Conservation (phyloP, 495 filamentous ascomycete species). For the Xylaria telfairii region DNA sequence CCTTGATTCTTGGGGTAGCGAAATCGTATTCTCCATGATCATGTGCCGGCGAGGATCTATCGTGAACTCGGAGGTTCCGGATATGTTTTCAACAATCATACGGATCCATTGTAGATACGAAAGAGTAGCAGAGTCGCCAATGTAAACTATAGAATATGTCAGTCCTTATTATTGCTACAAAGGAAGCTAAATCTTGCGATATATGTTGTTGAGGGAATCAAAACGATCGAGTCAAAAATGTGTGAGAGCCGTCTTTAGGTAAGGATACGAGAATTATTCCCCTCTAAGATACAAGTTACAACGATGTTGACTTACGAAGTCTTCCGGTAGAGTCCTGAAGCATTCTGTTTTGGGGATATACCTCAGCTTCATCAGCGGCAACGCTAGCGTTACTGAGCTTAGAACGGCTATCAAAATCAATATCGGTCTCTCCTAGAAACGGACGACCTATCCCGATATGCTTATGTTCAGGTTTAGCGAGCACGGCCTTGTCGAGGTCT, state of each 20-base stretch:
- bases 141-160: constrained; percentile 56
- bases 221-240: not conserved
- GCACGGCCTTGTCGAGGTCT: constrained; percentile 23
- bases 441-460: constrained; percentile 31
- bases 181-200: not conserved
- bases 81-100: constrained; percentile 71
- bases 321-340: constrained; percentile 63
- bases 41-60: constrained; percentile 71
- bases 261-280: not conserved
- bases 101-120: constrained; percentile 75
- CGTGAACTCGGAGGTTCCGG: constrained; percentile 70
- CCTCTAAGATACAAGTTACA: not conserved
- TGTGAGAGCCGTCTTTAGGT: too few relatives aligned
- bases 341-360: constrained; percentile 64
- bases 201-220: not conserved
- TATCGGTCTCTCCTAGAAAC: constrained; percentile 38
- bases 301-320: constrained; percentile 52
- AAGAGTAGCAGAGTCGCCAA: constrained; percentile 75
- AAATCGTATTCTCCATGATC: constrained; percentile 67
- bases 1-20: constrained; percentile 51
- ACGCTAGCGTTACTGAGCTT: constrained; percentile 55
- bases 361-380: constrained; percentile 62
- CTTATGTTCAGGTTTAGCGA: constrained; percentile 30
- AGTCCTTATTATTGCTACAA: not conserved
- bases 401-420: constrained; percentile 60